Conservation (phyloP, 495 filamentous ascomycete species). For the Extremus antarcticus region DNA sequence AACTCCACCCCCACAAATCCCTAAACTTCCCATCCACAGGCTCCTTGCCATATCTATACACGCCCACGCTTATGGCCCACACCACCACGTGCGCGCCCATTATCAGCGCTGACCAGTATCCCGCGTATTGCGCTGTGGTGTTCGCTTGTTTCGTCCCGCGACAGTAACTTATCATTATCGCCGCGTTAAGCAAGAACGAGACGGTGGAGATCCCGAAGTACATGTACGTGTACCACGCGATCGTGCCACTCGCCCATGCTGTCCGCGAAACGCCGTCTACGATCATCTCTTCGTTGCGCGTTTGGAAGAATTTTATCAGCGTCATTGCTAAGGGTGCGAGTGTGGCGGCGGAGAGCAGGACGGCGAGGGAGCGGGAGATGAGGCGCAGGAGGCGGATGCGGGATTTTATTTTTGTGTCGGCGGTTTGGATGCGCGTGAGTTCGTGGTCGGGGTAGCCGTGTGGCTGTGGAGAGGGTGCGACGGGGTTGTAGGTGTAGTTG, state of each 20-base stretch:
- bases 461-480: neutral
- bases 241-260: constrained; percentile 5
- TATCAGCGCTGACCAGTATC: neutral
- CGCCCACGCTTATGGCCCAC: constrained; percentile 1
- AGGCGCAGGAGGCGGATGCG: constrained; percentile 12
- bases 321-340: constrained; percentile 6
- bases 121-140: neutral
- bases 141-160: constrained; percentile 10
- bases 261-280: constrained; percentile 11
- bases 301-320: constrained; percentile 11
- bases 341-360: constrained; percentile 2
- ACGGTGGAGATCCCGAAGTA: constrained; percentile 5
- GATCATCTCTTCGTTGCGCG: constrained; percentile 4
- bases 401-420: constrained; percentile 6
- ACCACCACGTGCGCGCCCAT: constrained; percentile 2
- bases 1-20: constrained; percentile 34
- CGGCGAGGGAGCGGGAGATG: constrained; percentile 7
- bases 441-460: neutral
- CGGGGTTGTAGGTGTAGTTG: neutral
- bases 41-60: constrained; percentile 10
- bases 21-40: constrained; percentile 8
- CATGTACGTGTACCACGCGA: constrained; percentile 11
- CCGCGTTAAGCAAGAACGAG: constrained; percentile 5
- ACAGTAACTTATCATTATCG: constrained; percentile 6
- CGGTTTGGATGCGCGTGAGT: neutral